phyloP scores from a whole-genome alignment of 2,329 filamentous ascomycete species.

The Aspergillus sp. region DNA sequence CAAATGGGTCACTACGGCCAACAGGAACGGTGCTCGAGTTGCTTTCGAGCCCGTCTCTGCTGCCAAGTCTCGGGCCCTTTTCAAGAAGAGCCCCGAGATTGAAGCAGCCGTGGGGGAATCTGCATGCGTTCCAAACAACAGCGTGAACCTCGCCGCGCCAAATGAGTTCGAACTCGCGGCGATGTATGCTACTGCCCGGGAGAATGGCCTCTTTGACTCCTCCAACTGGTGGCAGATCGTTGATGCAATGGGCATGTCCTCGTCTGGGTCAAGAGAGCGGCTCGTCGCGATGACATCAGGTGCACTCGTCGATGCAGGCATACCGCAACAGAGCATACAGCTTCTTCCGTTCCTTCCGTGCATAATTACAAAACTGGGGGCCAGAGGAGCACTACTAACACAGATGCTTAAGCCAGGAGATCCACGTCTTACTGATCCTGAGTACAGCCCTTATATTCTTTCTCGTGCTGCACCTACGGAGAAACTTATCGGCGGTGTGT shows the following conservation, averaged over 20 bases:
- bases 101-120: slow-evolving; percentile 31
- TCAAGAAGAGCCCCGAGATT: slow-evolving; percentile 40
- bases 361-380: slow-evolving; percentile 80
- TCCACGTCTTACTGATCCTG: slow-evolving; percentile 61
- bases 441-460: slow-evolving; percentile 69
- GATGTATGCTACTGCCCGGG: slow-evolving; percentile 71
- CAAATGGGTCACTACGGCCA: slow-evolving; percentile 65
- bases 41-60: slow-evolving; percentile 89
- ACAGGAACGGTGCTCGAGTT: slow-evolving; percentile 57
- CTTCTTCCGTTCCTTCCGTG: slow-evolving; percentile 85
- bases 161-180: slow-evolving; percentile 79
- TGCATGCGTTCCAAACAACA: slow-evolving; percentile 58
- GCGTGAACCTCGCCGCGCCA: slow-evolving; percentile 75
- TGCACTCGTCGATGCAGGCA: slow-evolving; percentile 71
- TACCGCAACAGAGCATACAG: slow-evolving; percentile 80
- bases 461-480: slow-evolving; percentile 58
- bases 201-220: slow-evolving; percentile 66
- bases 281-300: slow-evolving; percentile 68
- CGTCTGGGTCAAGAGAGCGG: slow-evolving; percentile 66
- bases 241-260: slow-evolving; percentile 71
- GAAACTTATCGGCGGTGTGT: slow-evolving; percentile 72
- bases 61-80: slow-evolving; percentile 72
- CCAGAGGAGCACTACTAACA: slow-evolving; percentile 72
- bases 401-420: slow-evolving; percentile 69
- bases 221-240: slow-evolving; percentile 76